These are phyloP conservation scores for Psilocybe sp. DNA, from an alignment of 768 basidiomycete genomes.

Conservation along the genomic window DNA sequence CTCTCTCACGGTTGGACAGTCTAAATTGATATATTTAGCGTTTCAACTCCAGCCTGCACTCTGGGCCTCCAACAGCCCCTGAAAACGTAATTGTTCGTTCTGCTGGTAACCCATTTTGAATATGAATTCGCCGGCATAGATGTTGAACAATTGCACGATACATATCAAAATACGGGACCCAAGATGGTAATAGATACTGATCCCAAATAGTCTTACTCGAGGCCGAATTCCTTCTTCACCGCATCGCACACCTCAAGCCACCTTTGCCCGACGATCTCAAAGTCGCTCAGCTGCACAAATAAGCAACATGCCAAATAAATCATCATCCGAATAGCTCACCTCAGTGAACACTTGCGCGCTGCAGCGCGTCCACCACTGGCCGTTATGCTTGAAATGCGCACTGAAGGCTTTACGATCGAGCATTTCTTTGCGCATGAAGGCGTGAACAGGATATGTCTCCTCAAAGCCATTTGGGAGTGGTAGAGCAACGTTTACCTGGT, in stretches of 20 bases:
- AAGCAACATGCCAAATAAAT: too few relatives aligned
- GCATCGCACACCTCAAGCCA: constrained; percentile 35
- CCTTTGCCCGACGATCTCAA: constrained; percentile 36
- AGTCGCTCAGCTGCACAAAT: constrained; percentile 33
- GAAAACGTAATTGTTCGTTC: too few relatives aligned
- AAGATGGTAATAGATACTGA: too few relatives aligned
- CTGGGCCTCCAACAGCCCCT: too few relatives aligned
- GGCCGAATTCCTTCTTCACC: constrained; percentile 22
- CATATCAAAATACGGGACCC: too few relatives aligned
- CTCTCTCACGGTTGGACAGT: too few relatives aligned
- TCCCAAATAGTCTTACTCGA: neutral
- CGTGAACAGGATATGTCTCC: constrained; percentile 18
- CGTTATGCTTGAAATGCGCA: constrained; percentile 33
- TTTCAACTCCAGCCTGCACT: too few relatives aligned
- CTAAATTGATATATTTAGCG: too few relatives aligned
- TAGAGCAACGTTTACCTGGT: constrained; percentile 39
- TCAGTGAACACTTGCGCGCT: constrained; percentile 48
- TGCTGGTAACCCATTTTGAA: too few relatives aligned
- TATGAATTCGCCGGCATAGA: too few relatives aligned
- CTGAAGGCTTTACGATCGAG: constrained; percentile 33
- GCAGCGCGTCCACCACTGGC: constrained; percentile 44
- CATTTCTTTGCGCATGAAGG: constrained; percentile 22
- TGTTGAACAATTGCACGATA: too few relatives aligned
- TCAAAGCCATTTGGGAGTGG: constrained; percentile 30
- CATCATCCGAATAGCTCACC: constrained; percentile 21